Percentiles rank a stretch among this genome's conserved stretches.
Conservation (phyloP, 169 alveolate genomes). For the Cardiosporidium cionae region DNA sequence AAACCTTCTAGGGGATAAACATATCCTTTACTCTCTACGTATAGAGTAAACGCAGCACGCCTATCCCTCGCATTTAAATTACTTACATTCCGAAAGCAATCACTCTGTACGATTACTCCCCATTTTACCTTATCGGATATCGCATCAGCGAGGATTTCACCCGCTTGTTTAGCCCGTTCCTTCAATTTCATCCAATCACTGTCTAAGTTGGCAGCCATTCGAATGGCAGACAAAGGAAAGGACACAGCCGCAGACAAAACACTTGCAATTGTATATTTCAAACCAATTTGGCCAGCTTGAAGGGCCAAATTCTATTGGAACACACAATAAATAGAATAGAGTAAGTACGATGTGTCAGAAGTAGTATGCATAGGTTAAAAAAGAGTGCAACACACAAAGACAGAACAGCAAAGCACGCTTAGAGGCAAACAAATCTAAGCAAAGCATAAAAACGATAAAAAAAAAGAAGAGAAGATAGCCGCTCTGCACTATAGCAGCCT, state of each 20-base stretch:
- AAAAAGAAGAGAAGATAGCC: too few species aligned
- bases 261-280: conserved; percentile 49
- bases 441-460: too few species aligned
- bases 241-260: conserved; percentile 43
- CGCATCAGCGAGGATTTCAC: conserved; percentile 75
- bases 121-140: conserved; percentile 51
- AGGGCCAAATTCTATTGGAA: conserved; percentile 58
- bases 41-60: not conserved
- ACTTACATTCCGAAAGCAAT: not conserved
- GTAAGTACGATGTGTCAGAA: not conserved
- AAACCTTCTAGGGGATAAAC: too few species aligned
- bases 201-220: conserved; percentile 73
- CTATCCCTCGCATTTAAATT: not conserved
- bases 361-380: not conserved
- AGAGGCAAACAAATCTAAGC: too few species aligned
- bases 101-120: not conserved
- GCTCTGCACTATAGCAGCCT: too few species aligned
- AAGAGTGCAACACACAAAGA: not conserved
- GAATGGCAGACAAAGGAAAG: conserved; percentile 77
- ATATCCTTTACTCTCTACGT: too few species aligned
- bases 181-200: conserved; percentile 72
- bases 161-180: conserved; percentile 77
- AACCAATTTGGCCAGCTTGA: conserved; percentile 57
- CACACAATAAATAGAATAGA: too few species aligned
- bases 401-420: not conserved